phyloP scores from a whole-genome alignment of 2,329 filamentous ascomycete genomes.

The Aspergillus aculeatus region DNA sequence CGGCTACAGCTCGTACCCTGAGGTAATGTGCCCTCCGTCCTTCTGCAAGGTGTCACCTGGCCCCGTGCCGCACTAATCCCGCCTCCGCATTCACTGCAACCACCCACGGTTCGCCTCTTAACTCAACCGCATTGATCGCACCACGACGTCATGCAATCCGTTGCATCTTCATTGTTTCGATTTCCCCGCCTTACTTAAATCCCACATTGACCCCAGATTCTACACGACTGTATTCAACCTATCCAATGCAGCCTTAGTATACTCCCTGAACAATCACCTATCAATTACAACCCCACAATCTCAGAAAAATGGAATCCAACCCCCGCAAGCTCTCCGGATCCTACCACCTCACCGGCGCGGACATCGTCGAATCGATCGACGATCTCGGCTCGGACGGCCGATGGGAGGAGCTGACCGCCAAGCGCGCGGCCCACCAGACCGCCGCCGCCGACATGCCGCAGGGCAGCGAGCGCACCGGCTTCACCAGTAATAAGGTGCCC shows the following conservation, averaged over 20 bases:
- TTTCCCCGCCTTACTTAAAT: neutral
- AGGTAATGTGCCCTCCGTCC: neutral
- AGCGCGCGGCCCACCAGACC: neutral
- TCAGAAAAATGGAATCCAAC: neutral
- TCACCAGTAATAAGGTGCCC: neutral
- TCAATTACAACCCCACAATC: too few species aligned
- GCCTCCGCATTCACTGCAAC: neutral
- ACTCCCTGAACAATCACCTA: too few species aligned
- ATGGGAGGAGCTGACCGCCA: neutral
- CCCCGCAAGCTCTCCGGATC: neutral
- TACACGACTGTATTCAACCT: neutral
- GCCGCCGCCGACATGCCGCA: neutral
- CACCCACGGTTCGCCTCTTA: neutral
- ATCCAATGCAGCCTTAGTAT: too few species aligned
- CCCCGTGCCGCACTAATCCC: neutral
- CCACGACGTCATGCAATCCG: neutral
- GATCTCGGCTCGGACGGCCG: neutral
- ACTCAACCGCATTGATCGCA: neutral
- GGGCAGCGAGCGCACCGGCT: neutral
- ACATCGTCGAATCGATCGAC: slow-evolving; percentile 1
- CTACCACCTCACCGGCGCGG: slow-evolving; percentile 2
- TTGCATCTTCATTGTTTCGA: neutral
- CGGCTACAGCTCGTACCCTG: neutral
- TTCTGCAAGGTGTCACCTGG: neutral
- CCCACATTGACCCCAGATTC: neutral